phyloP scores from a whole-genome alignment of 306 rosid genomes.

The Sicyos edulis region DNA sequence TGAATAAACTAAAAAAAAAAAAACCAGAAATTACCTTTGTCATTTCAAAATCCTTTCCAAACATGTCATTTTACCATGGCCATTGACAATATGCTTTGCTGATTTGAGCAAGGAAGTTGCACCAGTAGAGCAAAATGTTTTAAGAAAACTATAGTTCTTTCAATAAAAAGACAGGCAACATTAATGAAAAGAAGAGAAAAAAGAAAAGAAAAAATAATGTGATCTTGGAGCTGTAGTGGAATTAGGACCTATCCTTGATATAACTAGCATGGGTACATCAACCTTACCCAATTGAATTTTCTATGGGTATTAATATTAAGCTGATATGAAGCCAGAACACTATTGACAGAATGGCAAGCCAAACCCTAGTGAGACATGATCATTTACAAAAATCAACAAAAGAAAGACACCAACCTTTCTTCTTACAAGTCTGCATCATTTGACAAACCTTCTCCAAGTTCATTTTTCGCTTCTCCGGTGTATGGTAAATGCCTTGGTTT shows the following conservation, averaged over 20 bases:
- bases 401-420: background rate
- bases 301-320: slow-evolving; percentile 11
- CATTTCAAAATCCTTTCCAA: too few species aligned
- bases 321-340: slow-evolving; percentile 15
- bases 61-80: background rate
- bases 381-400: slow-evolving; percentile 15
- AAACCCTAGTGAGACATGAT: background rate
- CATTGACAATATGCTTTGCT: background rate
- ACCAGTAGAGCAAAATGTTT: background rate
- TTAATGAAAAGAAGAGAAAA: background rate
- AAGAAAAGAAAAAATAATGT: too few species aligned
- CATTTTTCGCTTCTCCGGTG: slow-evolving; percentile 18
- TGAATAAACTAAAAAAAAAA: too few species aligned
- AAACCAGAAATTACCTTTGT: too few species aligned
- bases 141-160: background rate
- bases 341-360: slow-evolving; percentile 25
- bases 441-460: background rate
- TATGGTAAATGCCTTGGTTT: slow-evolving; percentile 28
- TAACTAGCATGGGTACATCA: slow-evolving; percentile 11
- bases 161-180: background rate
- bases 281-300: slow-evolving; percentile 12
- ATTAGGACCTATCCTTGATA: slow-evolving; percentile 12
- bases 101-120: background rate
- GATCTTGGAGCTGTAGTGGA: background rate
- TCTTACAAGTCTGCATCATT: background rate